Base-by-base conservation (phyloP, 225 moss, liverwort and hornwort species). In the Marchantia paleacea region DNA sequence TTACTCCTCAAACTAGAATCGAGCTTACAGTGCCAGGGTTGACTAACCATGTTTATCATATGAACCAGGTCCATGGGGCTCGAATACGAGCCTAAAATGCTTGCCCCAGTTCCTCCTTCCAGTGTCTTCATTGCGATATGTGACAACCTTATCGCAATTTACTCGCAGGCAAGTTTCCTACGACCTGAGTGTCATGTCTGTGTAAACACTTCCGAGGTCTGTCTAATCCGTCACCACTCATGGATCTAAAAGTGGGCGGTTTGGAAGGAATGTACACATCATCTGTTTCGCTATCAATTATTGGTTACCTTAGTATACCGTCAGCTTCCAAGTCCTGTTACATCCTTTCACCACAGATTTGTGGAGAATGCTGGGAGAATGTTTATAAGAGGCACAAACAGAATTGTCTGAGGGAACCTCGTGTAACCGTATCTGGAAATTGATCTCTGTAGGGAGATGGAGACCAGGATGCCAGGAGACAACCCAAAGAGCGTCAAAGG, bases 131-230 rank as follows among this genome's bases (percentile, higher is more conserved):
- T 85, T 51, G 86, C 90, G 6, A 84, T 90, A 62, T 90, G 88
- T 78, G 88, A 90, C 75, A 86, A 88, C 73, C 83, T 90, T 61
- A 84, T 88, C 72, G 82, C 90, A 58, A 88, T 90, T 24, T 88
- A 88, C 74, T 85, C 85, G 29, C 88, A 87, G 83, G 89, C 72
- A 90, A 82, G 87, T 73, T 12, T 29, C 14, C 18, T 47, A 69
- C 1, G 31, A 69, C 71, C 71, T 0, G 51, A 19, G 10, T 51
- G 49, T 22, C 2, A 4, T 66, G 28, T 28, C 4, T 62, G 39
- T 62, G n/a, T 22, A 22, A 24, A 10, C 6, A 14, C 10, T 66
- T 66, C 13, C 26, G 66, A 28, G 15, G 8, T 29, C 28, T 66
- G 18, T 29, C 29, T 1, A 62, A 0, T 19, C 22, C 19, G 0